A percentile compares a stretch with the other conserved stretches of the same genome.
phyloP scores from a whole-genome alignment of 1,284 basidiomycete species.

The Meira nashicola region DNA sequence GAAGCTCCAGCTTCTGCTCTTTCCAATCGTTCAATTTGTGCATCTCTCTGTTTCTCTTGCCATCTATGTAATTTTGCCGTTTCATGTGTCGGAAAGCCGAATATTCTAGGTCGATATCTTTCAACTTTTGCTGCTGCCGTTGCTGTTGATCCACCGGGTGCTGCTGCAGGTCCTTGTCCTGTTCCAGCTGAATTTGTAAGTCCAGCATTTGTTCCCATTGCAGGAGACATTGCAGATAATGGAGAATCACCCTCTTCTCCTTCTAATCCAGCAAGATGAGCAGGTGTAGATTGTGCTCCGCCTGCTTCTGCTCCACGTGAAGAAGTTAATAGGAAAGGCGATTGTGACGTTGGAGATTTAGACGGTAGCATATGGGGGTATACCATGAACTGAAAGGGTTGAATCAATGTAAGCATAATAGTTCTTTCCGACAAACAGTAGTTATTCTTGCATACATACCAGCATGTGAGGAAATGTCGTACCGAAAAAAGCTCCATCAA shows the following conservation, averaged over 20 bases:
- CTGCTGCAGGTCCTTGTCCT: conserved; percentile 13
- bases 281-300: background rate
- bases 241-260: conserved; percentile 60
- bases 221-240: conserved; percentile 26
- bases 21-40: conserved; percentile 37
- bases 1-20: conserved; percentile 19
- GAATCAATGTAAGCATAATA: background rate
- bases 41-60: conserved; percentile 42
- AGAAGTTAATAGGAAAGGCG: conserved; percentile 31
- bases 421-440: background rate
- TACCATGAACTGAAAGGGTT: conserved; percentile 60
- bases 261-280: conserved; percentile 57
- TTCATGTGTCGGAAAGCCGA: conserved; percentile 52
- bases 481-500: conserved; percentile 53
- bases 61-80: conserved; percentile 47
- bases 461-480: conserved; percentile 52
- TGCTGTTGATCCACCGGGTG: conserved; percentile 12
- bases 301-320: conserved; percentile 4
- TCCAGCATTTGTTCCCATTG: conserved; percentile 9
- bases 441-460: conserved; percentile 52
- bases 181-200: conserved; percentile 4
- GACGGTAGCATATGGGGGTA: conserved; percentile 66
- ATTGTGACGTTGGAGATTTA: conserved; percentile 37
- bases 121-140: conserved; percentile 36
- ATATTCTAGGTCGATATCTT: conserved; percentile 47